Evolutionary conservation across 2,329 filamentous ascomycete genomes (phyloP), one percentile per base, ranked within the genome.

Genomic region (Calonectria hawksworthii): DNA sequence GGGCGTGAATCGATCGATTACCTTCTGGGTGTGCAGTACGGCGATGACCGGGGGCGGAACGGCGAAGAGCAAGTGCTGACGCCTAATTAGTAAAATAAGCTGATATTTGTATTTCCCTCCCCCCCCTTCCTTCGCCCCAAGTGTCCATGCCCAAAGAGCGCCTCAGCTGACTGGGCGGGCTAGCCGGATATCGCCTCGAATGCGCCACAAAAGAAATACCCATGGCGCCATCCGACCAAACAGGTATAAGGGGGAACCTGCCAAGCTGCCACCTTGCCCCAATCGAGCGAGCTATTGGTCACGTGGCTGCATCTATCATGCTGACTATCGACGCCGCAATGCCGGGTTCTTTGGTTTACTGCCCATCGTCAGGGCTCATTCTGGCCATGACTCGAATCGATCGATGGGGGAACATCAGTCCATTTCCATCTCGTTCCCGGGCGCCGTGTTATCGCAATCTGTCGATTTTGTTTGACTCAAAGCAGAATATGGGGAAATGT

Each of bases 81-180:
- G 56, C 34, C 56, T 63, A 63, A 47, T 47, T 47, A 47, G 44
- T 47, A 11, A 63, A 63, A 63, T 63, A 63, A 63, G 34, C 56
- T 63, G 34, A 63, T 63, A 63, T 63, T 63, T 63, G 52, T 32
- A 61, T 63, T 28, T n/a, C 26, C 13, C 23, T 32, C 56, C 23
- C 44, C 44, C n/a, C 44, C n/a, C 23, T 47, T n/a, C 34, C 36
- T n/a, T 26, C n/a, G 4, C 56, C 56, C 9, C 18, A 59, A 23
- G 36, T 54, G 23, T 38, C 56, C 23, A 38, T 26, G 10, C 34
- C n/a, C 36, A 41, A 47, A 28, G n/a, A 6, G 18, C 7, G 13
- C 14, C 56, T 63, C 56, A 63, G 56, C 56, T 63, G 56, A 63
- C 56, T 63, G 36, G 56, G n/a, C 44, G 56, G 56, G 23, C 32